phyloP scores from a whole-genome alignment of 2,329 filamentous ascomycete genomes.

The Fusarium pseudocircinatum region DNA sequence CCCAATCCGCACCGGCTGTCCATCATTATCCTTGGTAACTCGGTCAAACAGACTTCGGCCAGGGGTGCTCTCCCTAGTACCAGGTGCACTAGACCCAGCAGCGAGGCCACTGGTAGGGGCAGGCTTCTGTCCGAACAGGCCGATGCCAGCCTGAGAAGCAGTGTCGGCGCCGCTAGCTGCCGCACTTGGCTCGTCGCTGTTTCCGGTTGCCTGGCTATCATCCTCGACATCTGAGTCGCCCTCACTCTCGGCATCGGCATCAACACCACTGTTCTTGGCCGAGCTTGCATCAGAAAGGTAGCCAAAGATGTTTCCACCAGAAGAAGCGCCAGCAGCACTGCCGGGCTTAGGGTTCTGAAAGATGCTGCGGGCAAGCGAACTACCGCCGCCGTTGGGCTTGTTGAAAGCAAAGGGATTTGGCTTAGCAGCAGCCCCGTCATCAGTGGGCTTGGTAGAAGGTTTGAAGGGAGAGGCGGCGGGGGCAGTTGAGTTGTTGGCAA shows the following conservation, averaged over 20 bases:
- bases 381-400: constrained; percentile 49
- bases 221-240: constrained; percentile 56
- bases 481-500: constrained; percentile 60
- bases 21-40: constrained; percentile 60
- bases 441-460: constrained; percentile 42
- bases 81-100: constrained; percentile 51
- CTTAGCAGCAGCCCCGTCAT: constrained; percentile 45
- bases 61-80: constrained; percentile 56
- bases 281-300: constrained; percentile 68
- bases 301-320: constrained; percentile 64
- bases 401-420: constrained; percentile 47
- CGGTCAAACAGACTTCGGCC: constrained; percentile 66
- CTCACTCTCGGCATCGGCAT: constrained; percentile 59
- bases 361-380: constrained; percentile 53
- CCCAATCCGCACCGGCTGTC: constrained; percentile 58
- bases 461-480: constrained; percentile 47
- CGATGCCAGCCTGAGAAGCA: constrained; percentile 46
- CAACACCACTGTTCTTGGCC: constrained; percentile 62
- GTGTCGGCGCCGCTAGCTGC: constrained; percentile 55
- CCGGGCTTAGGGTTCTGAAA: constrained; percentile 53
- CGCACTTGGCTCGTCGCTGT: constrained; percentile 56
- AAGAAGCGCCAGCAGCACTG: constrained; percentile 34
- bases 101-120: constrained; percentile 39
- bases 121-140: constrained; percentile 46
- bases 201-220: constrained; percentile 52